These are phyloP conservation scores for Corynespora cassiicola DNA, from an alignment of 2,329 filamentous ascomycete genomes.

Conservation along the genomic window DNA sequence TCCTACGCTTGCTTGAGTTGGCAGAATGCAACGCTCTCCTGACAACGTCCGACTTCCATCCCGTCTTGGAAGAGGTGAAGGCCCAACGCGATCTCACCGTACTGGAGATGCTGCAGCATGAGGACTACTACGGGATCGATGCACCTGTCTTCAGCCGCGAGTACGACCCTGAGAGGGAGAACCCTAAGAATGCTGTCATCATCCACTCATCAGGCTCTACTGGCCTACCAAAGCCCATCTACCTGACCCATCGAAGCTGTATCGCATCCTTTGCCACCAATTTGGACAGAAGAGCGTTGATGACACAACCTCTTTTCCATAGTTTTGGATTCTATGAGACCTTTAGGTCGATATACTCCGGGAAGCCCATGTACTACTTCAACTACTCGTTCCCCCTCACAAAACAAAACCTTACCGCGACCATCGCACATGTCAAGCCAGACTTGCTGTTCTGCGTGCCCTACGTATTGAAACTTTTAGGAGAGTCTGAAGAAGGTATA, in stretches of 20 bases:
- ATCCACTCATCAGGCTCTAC: constrained; percentile 65
- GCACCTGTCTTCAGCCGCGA: constrained; percentile 19
- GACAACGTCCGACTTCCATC: constrained; percentile 22
- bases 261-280: constrained; percentile 25
- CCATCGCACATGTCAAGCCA: constrained; percentile 36
- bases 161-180: constrained; percentile 27
- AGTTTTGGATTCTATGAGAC: constrained; percentile 31
- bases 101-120: constrained; percentile 28
- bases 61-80: constrained; percentile 36
- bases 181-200: constrained; percentile 46
- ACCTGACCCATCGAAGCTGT: constrained; percentile 57
- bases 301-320: constrained; percentile 32
- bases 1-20: constrained; percentile 49
- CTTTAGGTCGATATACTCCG: constrained; percentile 29
- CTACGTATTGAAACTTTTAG: constrained; percentile 68
- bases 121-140: constrained; percentile 25
- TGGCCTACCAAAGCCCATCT: constrained; percentile 69
- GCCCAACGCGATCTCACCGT: constrained; percentile 22
- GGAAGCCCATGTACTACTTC: constrained; percentile 30
- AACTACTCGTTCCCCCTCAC: constrained; percentile 29
- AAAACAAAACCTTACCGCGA: constrained; percentile 21
- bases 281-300: constrained; percentile 25
- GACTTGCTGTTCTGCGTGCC: constrained; percentile 68
- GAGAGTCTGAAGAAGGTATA: constrained; percentile 64
- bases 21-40: constrained; percentile 29